Conservation (phyloP, 768 basidiomycete species). For the Tylopilus sp. region DNA sequence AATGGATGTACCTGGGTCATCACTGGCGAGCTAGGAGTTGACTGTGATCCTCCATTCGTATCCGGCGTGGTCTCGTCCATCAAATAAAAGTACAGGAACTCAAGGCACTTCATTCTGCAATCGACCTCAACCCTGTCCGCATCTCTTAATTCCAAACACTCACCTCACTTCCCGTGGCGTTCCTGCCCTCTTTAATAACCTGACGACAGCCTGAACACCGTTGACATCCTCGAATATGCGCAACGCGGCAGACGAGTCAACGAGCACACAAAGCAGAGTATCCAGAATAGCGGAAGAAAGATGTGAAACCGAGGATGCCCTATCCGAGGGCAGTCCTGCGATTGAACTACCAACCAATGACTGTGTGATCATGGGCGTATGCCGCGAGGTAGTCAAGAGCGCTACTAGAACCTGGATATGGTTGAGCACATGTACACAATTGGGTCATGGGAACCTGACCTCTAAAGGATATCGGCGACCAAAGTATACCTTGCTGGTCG, state of each 20-base stretch:
- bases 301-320: conserved; percentile 28
- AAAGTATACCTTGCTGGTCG: conserved; percentile 62
- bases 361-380: conserved; percentile 40
- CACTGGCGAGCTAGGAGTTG: conserved; percentile 32
- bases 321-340: conserved; percentile 19
- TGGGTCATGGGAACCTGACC: conserved; percentile 35
- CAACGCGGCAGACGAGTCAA: conserved; percentile 73
- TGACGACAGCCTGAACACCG: conserved; percentile 83
- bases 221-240: conserved; percentile 74
- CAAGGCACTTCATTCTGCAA: conserved; percentile 89
- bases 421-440: conserved; percentile 6
- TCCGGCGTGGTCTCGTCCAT: conserved; percentile 64
- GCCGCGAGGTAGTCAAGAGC: conserved; percentile 66
- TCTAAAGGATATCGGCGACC: conserved; percentile 67
- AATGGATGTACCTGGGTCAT: conserved; percentile 23
- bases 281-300: conserved; percentile 80
- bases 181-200: conserved; percentile 79
- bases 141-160: conserved; percentile 48
- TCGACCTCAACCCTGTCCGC: conserved; percentile 1
- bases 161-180: conserved; percentile 88
- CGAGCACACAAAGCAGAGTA: conserved; percentile 83
- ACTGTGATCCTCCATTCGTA: conserved; percentile 22
- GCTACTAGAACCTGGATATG: conserved; percentile 63
- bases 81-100: conserved; percentile 93
- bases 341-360: conserved; percentile 1